Conservation (phyloP, 2,329 filamentous ascomycete genomes). For the Lachnellula hyalina region DNA sequence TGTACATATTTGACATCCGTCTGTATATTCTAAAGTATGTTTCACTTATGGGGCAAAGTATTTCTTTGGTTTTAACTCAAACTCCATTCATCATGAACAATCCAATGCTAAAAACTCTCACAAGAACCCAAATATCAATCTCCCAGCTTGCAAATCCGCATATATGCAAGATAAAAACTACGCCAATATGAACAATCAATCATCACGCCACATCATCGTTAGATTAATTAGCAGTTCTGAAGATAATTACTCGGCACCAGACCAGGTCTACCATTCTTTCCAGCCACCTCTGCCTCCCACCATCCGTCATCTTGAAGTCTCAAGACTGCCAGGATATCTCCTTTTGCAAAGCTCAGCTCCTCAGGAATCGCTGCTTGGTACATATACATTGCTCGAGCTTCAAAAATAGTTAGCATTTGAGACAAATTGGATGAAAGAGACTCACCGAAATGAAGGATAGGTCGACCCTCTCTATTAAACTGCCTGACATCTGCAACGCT, state of each 20-base stretch:
- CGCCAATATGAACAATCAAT: not conserved
- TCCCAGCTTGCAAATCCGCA: not conserved
- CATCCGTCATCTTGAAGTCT: constrained; percentile 95
- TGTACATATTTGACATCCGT: not conserved
- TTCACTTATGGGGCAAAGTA: not conserved
- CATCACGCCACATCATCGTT: not conserved
- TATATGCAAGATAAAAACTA: not conserved
- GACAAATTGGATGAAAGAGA: constrained; percentile 22
- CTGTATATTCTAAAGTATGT: too few relatives aligned
- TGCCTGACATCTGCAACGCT: constrained; percentile 79
- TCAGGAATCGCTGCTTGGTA: constrained; percentile 94
- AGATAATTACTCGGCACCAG: constrained; percentile 67
- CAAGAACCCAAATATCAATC: not conserved
- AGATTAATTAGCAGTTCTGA: constrained; percentile 27
- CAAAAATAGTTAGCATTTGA: constrained; percentile 18
- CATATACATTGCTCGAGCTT: constrained; percentile 89
- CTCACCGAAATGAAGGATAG: constrained; percentile 93
- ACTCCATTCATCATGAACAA: constrained; percentile 4
- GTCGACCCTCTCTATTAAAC: constrained; percentile 78
- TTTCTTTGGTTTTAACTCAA: not conserved
- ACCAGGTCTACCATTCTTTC: constrained; percentile 53
- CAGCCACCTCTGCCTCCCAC: constrained; percentile 96
- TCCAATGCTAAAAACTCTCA: not conserved
- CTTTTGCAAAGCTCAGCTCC: constrained; percentile 87
- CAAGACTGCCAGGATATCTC: constrained; percentile 82